Evolutionary conservation across 1,284 basidiomycete genomes (phyloP).

Genomic region (Heterobasidion annosum): DNA sequence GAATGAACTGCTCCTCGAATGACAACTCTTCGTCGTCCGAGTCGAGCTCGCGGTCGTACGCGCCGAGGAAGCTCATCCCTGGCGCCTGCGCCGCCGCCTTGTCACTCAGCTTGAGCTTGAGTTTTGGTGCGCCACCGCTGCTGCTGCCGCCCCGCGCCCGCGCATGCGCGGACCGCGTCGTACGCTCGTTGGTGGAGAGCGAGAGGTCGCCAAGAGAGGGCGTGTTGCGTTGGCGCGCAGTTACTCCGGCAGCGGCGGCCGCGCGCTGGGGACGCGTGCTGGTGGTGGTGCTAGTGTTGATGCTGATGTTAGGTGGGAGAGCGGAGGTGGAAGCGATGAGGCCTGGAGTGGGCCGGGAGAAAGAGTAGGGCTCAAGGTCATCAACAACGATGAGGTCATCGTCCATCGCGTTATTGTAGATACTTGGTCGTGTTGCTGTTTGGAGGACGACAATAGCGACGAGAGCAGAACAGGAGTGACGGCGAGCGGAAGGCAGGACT

Average conservation of each 20-base stretch:
- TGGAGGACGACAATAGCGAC: not conserved
- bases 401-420: conserved; percentile 26
- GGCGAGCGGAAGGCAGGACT: not conserved
- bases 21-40: conserved; percentile 89
- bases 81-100: conserved; percentile 70
- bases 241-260: conserved; percentile 1
- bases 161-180: conserved; percentile 26
- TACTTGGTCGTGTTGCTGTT: not conserved
- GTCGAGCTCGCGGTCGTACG: conserved; percentile 92
- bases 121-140: conserved; percentile 46
- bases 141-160: conserved; percentile 25
- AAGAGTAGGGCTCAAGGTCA: conserved; percentile 32
- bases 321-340: not conserved
- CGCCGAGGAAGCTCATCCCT: conserved; percentile 76
- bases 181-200: conserved; percentile 18
- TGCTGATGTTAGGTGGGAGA: too few species aligned
- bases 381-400: conserved; percentile 62
- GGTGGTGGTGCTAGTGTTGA: not conserved
- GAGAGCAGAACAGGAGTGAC: not conserved
- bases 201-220: conserved; percentile 8
- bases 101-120: conserved; percentile 78
- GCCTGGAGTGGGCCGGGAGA: conserved; percentile 9
- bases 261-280: conserved; percentile 12
- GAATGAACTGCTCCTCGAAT: conserved; percentile 97
- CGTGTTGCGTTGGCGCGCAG: conserved; percentile 7